Base-by-base conservation (phyloP, 805 yeast species). In the Metschnikowia cerradonensis region DNA sequence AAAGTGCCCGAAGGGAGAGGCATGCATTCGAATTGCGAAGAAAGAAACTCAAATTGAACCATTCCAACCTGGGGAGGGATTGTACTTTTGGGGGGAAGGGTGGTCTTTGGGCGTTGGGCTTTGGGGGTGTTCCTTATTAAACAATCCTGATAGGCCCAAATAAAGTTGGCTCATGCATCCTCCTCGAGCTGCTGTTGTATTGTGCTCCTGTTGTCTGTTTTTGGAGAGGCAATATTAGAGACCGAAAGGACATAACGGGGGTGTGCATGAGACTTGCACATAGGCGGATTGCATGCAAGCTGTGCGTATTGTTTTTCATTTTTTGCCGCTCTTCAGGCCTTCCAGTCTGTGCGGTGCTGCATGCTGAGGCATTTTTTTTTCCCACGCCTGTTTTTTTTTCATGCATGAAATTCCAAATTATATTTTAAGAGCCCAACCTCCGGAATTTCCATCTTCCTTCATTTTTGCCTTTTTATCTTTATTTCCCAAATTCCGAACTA, bases 371-470 rank as follows among this genome's bases (percentile, higher is more conserved):
- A 14, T 33, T 42, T 20, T 42, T 42, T 42, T 42, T 34, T 34
- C 19, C 4, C 15, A 4, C 13, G 30, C 13, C n/a, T 23, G 22
- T 32, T 44, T 44, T 44, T 36, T 23, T 44, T 35, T 23, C 41
- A 44, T 26, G 47, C 47, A 44, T 35, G 36, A 44, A 23, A 15
- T 44, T 35, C 14, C 40, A 15, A 23, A 35, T 14, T 44, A 17
- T 44, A 35, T 10, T 44, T 20, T 23, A 33, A 23, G 38, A 33
- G 15, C 47, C 47, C 31, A 41, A 41, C 22, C 45, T 32, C 45
- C 35, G 26, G 45, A 19, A 19, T 31, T 32, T 26, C 37, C 17
- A 17, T 7, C 23, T 31, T 31, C 23, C 37, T 32, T 32, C 13
- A 17, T 6, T 17, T 17, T 22, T 20, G 17, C 15, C 15, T 15